phyloP scores from a whole-genome alignment of 2,329 filamentous ascomycete species.

The Aplosporella prunicola region DNA sequence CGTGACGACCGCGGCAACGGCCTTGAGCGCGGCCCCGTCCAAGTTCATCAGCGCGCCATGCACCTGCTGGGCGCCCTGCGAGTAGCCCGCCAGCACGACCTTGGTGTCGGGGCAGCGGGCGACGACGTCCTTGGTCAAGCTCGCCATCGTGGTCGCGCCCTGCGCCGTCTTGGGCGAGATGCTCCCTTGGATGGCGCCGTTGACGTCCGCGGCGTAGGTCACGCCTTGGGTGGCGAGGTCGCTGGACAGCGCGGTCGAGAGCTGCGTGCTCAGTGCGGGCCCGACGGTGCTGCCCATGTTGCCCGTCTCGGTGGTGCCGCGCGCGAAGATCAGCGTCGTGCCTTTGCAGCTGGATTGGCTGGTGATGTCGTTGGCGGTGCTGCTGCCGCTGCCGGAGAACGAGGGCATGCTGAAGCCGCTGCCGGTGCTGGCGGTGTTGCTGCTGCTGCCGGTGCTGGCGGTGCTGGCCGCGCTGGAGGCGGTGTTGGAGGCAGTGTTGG shows the following conservation, averaged over 20 bases:
- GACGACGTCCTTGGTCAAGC: constrained; percentile 35
- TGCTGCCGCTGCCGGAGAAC: constrained; percentile 14
- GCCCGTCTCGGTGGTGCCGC: constrained; percentile 44
- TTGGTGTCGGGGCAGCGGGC: constrained; percentile 37
- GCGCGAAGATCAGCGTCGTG: constrained; percentile 48
- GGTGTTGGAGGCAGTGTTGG: too few species aligned
- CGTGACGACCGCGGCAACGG: constrained; percentile 20
- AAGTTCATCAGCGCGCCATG: constrained; percentile 13
- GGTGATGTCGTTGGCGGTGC: constrained; percentile 21
- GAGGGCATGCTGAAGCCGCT: neutral
- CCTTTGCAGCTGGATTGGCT: constrained; percentile 30
- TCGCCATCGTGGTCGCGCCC: constrained; percentile 20
- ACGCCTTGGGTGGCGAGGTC: constrained; percentile 46
- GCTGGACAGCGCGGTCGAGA: constrained; percentile 34
- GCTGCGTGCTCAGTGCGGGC: constrained; percentile 41
- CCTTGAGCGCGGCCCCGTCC: neutral
- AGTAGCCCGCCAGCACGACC: constrained; percentile 40
- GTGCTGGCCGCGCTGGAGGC: too few species aligned
- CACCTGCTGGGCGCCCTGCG: constrained; percentile 26
- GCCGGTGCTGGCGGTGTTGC: too few species aligned
- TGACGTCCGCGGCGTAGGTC: constrained; percentile 39
- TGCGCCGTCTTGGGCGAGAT: constrained; percentile 3
- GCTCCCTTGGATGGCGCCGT: constrained; percentile 19
- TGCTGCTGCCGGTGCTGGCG: too few species aligned
- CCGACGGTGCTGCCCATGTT: constrained; percentile 44